Evolutionary conservation across 768 basidiomycete genomes (phyloP).

Genomic region (Dentipellis sp.): DNA sequence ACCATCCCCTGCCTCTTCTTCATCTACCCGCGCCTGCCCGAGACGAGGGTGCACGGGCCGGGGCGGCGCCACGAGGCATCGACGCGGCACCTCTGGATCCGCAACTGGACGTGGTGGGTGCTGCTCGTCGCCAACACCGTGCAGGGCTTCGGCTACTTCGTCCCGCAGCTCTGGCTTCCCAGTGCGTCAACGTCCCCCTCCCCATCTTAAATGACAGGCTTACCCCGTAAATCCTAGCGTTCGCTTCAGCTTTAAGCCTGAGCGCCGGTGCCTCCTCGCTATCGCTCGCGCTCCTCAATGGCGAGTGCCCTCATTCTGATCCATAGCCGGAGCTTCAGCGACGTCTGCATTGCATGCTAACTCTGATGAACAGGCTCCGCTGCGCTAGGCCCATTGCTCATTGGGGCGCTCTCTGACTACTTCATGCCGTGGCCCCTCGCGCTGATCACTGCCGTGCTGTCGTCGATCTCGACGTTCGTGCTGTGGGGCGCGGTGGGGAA

Average conservation of each 20-base stretch:
- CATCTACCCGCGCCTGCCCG: constrained; percentile 18
- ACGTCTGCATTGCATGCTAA: too few relatives aligned
- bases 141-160: constrained; percentile 19
- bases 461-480: constrained; percentile 21
- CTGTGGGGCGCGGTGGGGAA: constrained; percentile 22
- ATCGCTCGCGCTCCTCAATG: constrained; percentile 16
- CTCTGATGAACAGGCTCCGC: constrained; percentile 9
- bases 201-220: too few relatives aligned
- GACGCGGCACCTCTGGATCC: constrained; percentile 12
- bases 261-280: constrained; percentile 11
- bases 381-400: constrained; percentile 7
- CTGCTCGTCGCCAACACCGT: constrained; percentile 18
- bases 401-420: constrained; percentile 15
- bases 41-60: constrained; percentile 10
- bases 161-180: constrained; percentile 20
- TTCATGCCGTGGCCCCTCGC: constrained; percentile 16
- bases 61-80: constrained; percentile 7
- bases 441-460: constrained; percentile 12
- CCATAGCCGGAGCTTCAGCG: too few relatives aligned
- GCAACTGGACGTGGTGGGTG: constrained; percentile 22
- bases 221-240: constrained; percentile 1
- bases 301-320: too few relatives aligned
- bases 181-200: constrained; percentile 18
- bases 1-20: constrained; percentile 18
- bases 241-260: too few relatives aligned